Conservation (phyloP, 768 basidiomycete genomes). For the Pisolithus sp. region DNA sequence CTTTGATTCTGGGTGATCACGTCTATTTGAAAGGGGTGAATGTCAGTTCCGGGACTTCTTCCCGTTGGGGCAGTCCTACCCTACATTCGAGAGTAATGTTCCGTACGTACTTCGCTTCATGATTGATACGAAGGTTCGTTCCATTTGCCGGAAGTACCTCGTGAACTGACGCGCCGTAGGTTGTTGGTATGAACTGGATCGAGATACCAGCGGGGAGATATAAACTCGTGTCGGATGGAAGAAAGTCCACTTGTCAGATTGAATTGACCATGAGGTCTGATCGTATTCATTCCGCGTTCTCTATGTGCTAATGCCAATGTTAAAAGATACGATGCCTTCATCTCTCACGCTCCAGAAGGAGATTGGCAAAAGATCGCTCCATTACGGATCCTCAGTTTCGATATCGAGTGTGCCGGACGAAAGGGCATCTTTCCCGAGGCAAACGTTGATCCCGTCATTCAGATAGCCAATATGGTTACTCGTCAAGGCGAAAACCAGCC, state of each 20-base stretch:
- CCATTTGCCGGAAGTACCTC: neutral
- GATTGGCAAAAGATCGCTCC: slow-evolving; percentile 91
- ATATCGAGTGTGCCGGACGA: slow-evolving; percentile 97
- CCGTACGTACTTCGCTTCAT: slow-evolving; percentile 89
- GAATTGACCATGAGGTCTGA: slow-evolving; percentile 73
- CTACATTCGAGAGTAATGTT: slow-evolving; percentile 94
- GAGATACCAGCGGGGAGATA: slow-evolving; percentile 86
- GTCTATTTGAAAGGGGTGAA: slow-evolving; percentile 70
- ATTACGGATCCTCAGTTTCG: slow-evolving; percentile 90
- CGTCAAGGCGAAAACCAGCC: slow-evolving; percentile 91
- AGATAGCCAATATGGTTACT: slow-evolving; percentile 99
- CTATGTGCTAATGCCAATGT: slow-evolving; percentile 3
- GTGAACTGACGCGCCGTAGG: slow-evolving; percentile 35
- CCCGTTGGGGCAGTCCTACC: slow-evolving; percentile 35
- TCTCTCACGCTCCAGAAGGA: slow-evolving; percentile 88
- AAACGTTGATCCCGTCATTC: slow-evolving; percentile 87
- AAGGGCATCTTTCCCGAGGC: slow-evolving; percentile 98
- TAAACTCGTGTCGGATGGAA: slow-evolving; percentile 49
- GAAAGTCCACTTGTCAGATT: slow-evolving; percentile 81
- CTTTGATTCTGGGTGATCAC: slow-evolving; percentile 30
- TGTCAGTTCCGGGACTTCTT: slow-evolving; percentile 60
- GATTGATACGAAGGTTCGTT: slow-evolving; percentile 86
- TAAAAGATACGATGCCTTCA: slow-evolving; percentile 72
- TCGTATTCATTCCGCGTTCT: neutral
- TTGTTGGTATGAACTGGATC: slow-evolving; percentile 99